phyloP scores from a whole-genome alignment of 441 rosid species.

The Populus hybrid region DNA sequence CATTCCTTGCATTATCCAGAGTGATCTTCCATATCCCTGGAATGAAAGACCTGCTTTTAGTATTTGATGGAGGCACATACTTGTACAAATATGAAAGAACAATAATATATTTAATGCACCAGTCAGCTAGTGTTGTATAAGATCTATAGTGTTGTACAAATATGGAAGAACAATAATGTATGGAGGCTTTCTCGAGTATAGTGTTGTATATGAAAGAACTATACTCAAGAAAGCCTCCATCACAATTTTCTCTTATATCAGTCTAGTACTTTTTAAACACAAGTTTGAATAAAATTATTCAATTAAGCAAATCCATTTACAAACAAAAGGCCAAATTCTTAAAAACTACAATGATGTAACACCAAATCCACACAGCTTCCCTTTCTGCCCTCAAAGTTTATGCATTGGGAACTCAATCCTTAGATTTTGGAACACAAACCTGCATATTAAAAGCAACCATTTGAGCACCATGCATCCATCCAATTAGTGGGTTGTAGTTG shows the following conservation, averaged over 20 bases:
- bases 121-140: not conserved
- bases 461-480: conserved; percentile 98
- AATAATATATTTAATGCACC: not conserved
- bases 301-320: not conserved
- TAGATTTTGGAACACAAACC: conserved; percentile 38
- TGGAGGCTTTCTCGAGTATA: too few species aligned
- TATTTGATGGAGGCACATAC: not conserved
- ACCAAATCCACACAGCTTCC: not conserved
- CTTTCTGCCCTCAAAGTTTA: not conserved
- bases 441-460: conserved; percentile 99
- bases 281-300: not conserved
- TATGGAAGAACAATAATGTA: too few species aligned
- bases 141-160: not conserved
- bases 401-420: not conserved
- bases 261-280: not conserved
- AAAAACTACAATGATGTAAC: not conserved
- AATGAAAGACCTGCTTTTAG: conserved; percentile 3
- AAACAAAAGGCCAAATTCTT: not conserved
- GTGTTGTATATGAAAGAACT: not conserved
- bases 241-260: not conserved
- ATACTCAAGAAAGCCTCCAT: not conserved
- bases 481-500: conserved; percentile 81
- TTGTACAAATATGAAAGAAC: not conserved
- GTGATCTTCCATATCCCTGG: conserved; percentile 72
- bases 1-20: conserved; percentile 94